These are phyloP conservation scores for Peronospora destructor DNA, from an alignment of 352 stramenopile genomes.

Conservation along the genomic window DNA sequence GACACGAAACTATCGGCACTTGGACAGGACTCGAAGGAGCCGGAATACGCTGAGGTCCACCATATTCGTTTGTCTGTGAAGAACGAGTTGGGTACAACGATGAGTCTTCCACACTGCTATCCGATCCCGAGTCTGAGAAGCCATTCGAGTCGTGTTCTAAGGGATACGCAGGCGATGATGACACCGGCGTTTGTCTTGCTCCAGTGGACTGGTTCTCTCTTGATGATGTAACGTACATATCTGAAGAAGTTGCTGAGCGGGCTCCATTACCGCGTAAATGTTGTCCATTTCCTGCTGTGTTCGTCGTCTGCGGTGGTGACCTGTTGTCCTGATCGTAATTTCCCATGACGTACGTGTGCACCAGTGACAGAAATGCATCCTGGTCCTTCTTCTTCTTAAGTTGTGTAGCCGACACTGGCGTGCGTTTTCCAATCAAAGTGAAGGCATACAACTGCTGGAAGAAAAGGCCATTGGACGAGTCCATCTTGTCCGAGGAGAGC, in stretches of 20 bases:
- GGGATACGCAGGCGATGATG: constrained; percentile 18
- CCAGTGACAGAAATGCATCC: constrained; percentile 54
- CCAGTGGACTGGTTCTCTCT: constrained; percentile 16
- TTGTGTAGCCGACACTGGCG: constrained; percentile 33
- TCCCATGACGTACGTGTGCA: constrained; percentile 63
- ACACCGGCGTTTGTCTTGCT: constrained; percentile 10
- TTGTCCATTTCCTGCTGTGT: constrained; percentile 10
- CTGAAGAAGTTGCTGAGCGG: constrained; percentile 4
- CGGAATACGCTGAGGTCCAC: constrained; percentile 12
- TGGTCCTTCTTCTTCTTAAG: constrained; percentile 54
- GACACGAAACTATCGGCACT: constrained; percentile 21
- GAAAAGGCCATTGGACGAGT: constrained; percentile 66
- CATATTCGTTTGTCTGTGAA: constrained; percentile 20
- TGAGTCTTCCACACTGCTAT: constrained; percentile 40
- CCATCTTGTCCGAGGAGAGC: constrained; percentile 47
- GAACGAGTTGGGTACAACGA: constrained; percentile 18
- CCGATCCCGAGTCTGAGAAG: constrained; percentile 52
- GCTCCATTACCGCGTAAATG: constrained; percentile 8
- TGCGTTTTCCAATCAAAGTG: constrained; percentile 62
- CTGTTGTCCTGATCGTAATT: constrained; percentile 43
- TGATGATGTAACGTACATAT: constrained; percentile 11
- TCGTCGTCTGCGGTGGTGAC: constrained; percentile 8
- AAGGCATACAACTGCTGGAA: constrained; percentile 84
- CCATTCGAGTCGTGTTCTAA: constrained; percentile 28
- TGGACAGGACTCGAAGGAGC: constrained; percentile 20